Evolutionary conservation across 208 protist genomes (phyloP).

Genomic region (Trichomonas tenax): DNA sequence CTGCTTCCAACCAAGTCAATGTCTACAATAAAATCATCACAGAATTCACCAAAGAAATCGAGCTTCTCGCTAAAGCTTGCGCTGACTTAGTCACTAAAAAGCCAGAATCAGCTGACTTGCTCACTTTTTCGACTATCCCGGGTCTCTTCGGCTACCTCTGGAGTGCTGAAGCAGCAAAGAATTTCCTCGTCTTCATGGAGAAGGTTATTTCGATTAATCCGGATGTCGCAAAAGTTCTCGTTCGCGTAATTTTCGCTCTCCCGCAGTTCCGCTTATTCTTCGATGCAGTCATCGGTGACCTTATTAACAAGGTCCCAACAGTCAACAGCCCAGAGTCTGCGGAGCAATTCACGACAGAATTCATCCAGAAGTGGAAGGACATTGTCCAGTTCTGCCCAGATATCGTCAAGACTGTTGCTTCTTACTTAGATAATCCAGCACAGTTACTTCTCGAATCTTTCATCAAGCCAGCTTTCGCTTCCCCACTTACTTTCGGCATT

Average conservation of each 20-base stretch:
- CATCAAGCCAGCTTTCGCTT: not conserved
- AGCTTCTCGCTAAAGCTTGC: not conserved
- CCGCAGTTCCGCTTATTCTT: not conserved
- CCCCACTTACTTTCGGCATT: not conserved
- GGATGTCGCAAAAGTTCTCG: not conserved
- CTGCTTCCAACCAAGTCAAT: not conserved
- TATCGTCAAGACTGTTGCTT: not conserved
- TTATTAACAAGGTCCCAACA: not conserved
- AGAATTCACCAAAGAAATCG: not conserved
- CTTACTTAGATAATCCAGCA: not conserved
- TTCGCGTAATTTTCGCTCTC: not conserved
- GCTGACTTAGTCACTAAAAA: not conserved
- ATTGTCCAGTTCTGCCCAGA: not conserved
- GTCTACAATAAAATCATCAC: not conserved
- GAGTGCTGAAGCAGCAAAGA: not conserved
- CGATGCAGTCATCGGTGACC: not conserved
- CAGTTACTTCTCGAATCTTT: not conserved
- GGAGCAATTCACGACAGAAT: not conserved
- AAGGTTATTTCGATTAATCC: not conserved
- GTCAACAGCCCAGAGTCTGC: not conserved
- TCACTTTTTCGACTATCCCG: not conserved
- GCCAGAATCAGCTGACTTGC: not conserved
- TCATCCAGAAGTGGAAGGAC: not conserved
- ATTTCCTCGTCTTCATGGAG: not conserved
- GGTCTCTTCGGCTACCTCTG: not conserved